Base-by-base conservation (phyloP, 148 eudicot species). In the Amaranthus cruentus region DNA sequence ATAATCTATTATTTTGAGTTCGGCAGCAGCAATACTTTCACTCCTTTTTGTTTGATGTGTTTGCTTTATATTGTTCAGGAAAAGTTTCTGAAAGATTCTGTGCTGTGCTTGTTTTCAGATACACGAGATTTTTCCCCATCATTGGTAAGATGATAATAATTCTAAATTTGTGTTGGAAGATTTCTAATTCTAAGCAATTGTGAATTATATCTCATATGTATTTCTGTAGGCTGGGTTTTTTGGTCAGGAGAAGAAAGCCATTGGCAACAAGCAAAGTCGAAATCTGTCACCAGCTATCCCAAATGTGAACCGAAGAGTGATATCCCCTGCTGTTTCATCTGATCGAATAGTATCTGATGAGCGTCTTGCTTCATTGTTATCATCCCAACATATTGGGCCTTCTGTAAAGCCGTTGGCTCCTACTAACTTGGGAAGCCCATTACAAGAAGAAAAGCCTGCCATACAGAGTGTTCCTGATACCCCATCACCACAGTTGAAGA, bases 391-490 rank as follows among this genome's bases (percentile, higher is more conserved):
- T 81, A 86, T 90, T 64, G 97, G 99, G 72, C 77, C 84, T 72
- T 93, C 92, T 69, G 97, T 85, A 66, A 90, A 90, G 89, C 92
- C 88, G 82, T 83, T 91, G 82, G 76, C 97, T 76, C 90, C 96
- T 61, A 68, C 85, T 70, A 85, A 95, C 83, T 69, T 88, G 81
- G 91, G 76, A 80, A 84, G 75, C 67, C 80, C 90, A n/a, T 69
- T 78, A n/a, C 83, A 67, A 44, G 85, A 80, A 69, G 73, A 82
- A 60, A 88, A 87, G 79, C 62, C 76, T 61, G 71, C 75, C 72
- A 75, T 72, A 64, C 87, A 78, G 56, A 81, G 15, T 80, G 79
- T 69, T 62, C 60, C 42, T 57, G 80, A 75, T 74, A 78, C 82
- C 47, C 84, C 91, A 72, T 84, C 98, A 53, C 76, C 88, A 64